These are phyloP conservation scores for Vicia sativa DNA, from an alignment of 306 rosid species.

Conservation along the genomic window DNA sequence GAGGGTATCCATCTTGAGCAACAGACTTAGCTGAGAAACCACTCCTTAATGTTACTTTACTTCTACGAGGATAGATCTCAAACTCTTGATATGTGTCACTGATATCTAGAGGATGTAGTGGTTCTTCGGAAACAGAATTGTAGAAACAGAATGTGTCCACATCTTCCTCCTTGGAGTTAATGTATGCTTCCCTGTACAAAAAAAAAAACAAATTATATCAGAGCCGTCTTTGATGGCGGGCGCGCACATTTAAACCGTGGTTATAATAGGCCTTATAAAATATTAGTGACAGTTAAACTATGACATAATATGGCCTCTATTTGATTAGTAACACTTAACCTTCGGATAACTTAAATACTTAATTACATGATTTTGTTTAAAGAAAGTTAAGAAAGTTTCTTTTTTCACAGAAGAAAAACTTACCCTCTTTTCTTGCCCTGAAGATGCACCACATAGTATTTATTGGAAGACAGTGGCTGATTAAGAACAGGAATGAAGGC, in stretches of 20 bases:
- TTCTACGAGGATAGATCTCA: conserved; percentile 45
- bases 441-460: conserved; percentile 61
- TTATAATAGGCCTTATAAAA: too few relatives aligned
- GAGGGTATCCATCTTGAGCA: conserved; percentile 54
- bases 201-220: conserved; percentile 22
- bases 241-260: too few relatives aligned
- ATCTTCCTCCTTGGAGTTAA: conserved; percentile 49
- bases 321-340: too few relatives aligned
- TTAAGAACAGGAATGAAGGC: conserved; percentile 73
- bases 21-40: conserved; percentile 64
- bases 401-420: conserved; percentile 29
- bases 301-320: too few relatives aligned
- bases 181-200: conserved; percentile 52
- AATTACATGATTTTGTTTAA: too few relatives aligned
- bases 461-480: conserved; percentile 64
- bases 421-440: conserved; percentile 72
- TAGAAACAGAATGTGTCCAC: conserved; percentile 49
- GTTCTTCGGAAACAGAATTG: conserved; percentile 36
- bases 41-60: conserved; percentile 40
- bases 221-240: too few relatives aligned
- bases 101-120: conserved; percentile 43
- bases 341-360: too few relatives aligned
- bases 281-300: too few relatives aligned
- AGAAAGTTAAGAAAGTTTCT: neutral
- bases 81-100: conserved; percentile 46